Evolutionary conservation across 768 basidiomycete genomes (phyloP).

Genomic region (Psilocybe azurescens): DNA sequence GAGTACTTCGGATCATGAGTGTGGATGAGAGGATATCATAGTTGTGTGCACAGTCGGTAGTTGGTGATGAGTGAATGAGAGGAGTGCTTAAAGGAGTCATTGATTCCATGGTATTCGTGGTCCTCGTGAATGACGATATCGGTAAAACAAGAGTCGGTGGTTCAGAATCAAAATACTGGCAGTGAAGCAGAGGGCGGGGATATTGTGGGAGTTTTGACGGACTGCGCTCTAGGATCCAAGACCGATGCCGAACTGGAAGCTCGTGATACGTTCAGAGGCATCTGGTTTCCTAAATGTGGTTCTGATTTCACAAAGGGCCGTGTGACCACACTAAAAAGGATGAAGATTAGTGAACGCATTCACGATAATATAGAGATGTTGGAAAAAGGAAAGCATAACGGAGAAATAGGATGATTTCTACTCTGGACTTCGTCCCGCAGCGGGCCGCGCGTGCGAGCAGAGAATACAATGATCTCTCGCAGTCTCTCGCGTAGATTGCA

Average conservation of each 20-base stretch:
- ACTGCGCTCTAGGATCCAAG: conserved; percentile 8
- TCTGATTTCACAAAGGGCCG: conserved; percentile 63
- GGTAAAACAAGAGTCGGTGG: conserved; percentile 13
- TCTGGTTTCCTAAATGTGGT: conserved; percentile 59
- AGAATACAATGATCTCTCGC: background rate
- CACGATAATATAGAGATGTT: conserved; percentile 4
- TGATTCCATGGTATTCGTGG: background rate
- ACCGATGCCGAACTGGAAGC: conserved; percentile 22
- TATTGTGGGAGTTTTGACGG: conserved; percentile 19
- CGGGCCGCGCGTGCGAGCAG: background rate
- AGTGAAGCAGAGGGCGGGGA: conserved; percentile 13
- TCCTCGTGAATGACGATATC: background rate
- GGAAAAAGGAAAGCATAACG: conserved; percentile 15
- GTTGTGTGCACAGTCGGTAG: background rate
- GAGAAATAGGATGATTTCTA: conserved; percentile 8
- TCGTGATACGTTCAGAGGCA: conserved; percentile 58
- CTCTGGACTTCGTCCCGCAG: background rate
- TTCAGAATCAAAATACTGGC: background rate
- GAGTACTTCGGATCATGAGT: conserved; percentile 1
- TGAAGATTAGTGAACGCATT: conserved; percentile 10
- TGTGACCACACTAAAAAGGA: conserved; percentile 24
- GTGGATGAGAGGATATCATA: conserved; percentile 3
- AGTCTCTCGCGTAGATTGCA: conserved; percentile 1
- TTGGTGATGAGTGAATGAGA: background rate
- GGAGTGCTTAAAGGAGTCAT: background rate